Conservation (phyloP, 2,329 filamentous ascomycete species). For the Colletotrichum liaoningense region DNA sequence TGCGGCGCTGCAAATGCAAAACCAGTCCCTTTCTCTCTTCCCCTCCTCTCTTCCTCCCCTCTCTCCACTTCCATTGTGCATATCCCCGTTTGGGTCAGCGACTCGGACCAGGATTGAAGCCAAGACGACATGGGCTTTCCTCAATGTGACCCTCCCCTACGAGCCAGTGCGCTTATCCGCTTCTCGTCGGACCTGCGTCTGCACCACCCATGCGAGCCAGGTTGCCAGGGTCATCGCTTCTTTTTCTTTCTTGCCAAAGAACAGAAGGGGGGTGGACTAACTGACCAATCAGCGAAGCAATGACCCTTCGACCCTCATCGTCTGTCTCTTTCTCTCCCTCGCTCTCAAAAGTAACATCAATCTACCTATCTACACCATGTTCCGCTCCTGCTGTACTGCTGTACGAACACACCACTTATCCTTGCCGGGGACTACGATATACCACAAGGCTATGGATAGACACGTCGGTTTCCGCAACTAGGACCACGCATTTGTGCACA, state of each 20-base stretch:
- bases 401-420: neutral
- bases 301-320: neutral
- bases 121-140: conserved; percentile 15
- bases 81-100: conserved; percentile 14
- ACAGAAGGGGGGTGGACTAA: conserved; percentile 1
- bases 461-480: neutral
- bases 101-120: neutral
- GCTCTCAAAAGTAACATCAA: neutral
- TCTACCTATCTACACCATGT: neutral
- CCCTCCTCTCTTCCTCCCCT: neutral
- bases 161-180: conserved; percentile 49
- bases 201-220: conserved; percentile 41
- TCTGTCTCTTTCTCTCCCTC: neutral
- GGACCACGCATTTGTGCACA: neutral
- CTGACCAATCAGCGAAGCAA: conserved; percentile 12
- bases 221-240: conserved; percentile 39
- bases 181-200: conserved; percentile 57
- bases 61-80: neutral
- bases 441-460: neutral
- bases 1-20: neutral
- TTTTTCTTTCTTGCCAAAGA: neutral
- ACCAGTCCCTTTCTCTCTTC: conserved; percentile 5
- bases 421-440: neutral
- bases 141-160: conserved; percentile 34
- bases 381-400: neutral